These are phyloP conservation scores for Lasiosphaeria miniovina DNA, from an alignment of 495 filamentous ascomycete genomes.

Conservation along the genomic window DNA sequence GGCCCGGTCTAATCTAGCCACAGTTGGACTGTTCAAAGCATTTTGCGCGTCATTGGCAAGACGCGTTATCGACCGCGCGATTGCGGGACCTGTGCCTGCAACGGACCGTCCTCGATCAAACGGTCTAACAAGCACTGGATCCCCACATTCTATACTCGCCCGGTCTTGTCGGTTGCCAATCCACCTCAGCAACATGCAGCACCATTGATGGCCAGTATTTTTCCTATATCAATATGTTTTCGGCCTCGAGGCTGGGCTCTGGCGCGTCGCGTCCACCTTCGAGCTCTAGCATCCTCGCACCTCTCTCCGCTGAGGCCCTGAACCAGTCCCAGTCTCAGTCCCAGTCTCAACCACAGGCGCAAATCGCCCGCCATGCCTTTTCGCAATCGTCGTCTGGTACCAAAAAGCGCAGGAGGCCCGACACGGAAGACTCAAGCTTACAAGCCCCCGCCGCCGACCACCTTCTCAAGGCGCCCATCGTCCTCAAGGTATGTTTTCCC, in stretches of 20 bases:
- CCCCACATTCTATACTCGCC: too few species aligned
- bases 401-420: conserved; percentile 29
- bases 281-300: conserved; percentile 26
- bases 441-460: conserved; percentile 39
- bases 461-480: conserved; percentile 45
- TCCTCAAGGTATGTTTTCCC: conserved; percentile 41
- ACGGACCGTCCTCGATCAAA: too few species aligned
- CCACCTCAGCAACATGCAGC: conserved; percentile 5
- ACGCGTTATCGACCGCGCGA: conserved; percentile 10
- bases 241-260: conserved; percentile 22
- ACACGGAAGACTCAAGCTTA: background rate
- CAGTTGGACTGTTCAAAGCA: background rate
- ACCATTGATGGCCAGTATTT: conserved; percentile 20
- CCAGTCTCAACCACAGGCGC: too few species aligned
- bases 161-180: background rate
- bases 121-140: too few species aligned
- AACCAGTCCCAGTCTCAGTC: conserved; percentile 4
- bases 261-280: conserved; percentile 38
- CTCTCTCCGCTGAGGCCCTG: conserved; percentile 1
- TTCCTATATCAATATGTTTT: conserved; percentile 35
- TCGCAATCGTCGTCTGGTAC: conserved; percentile 8
- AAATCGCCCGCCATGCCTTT: background rate
- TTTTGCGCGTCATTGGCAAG: conserved; percentile 3
- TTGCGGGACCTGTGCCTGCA: conserved; percentile 4
- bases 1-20: background rate